Evolutionary conservation across 495 filamentous ascomycete species (phyloP), one percentile per base, ranked within the genome.

Genomic region (Cairneyella variabilis): DNA sequence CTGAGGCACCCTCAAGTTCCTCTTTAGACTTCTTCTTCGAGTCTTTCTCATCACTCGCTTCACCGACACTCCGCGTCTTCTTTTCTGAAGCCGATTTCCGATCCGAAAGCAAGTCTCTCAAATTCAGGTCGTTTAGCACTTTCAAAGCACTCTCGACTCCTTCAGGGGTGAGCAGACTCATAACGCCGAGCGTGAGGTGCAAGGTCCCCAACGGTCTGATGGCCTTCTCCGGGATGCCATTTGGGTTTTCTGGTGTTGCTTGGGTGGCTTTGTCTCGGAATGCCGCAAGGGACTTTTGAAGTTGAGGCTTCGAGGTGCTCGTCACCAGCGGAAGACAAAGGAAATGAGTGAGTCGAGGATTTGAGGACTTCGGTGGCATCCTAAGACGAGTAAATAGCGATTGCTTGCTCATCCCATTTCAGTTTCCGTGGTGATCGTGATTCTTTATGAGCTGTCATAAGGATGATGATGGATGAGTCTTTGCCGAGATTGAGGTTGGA

Each of bases 131-230:
- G 10, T 69, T 61, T 17, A 95, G 70, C 20, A 87, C 67, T 1
- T 66, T 56, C 18, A 78, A 60, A 0, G 88, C 90, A 36, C 73
- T 72, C 3, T 82, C 73, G 0, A 95, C 58, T 0, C 73, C 67
- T 36, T 80, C 75, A 14, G 69, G 66, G 0, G 66, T 76, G 1
- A 77, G 64, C 9, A 96, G 79, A 53, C 81, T 88, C 85, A 97
- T 90, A 2, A 96, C 89, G 1, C 90, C 91, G 6, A 96, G 67
- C 1, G 92, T 96, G 2, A 95, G 70, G 67, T 96, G 92, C 23
- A 96, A 69, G 0, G 89, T 90, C 2, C 86, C 89, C 3, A 91
- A 57, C 0, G 92, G 91, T 18, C 92, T 73, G 32, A 95, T 66
- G 3, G 90, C 32, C 79, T 66, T 16, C 60, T 62, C 26, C 64